Base-by-base conservation (phyloP, 2,329 filamentous ascomycete species). In the Didymella glomerata region DNA sequence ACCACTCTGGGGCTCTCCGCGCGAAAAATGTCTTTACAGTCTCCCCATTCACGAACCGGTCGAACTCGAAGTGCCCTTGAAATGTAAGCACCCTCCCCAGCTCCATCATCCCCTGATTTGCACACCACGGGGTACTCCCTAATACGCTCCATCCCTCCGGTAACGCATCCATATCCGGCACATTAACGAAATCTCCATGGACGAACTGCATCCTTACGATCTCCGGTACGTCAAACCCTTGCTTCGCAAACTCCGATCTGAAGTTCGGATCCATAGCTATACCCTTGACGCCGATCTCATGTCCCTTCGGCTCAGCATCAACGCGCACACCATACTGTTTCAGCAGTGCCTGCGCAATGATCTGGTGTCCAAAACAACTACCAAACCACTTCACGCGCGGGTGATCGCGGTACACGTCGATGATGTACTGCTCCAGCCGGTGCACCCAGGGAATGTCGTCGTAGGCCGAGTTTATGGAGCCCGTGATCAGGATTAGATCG, bases 21-120 rank as follows among this genome's bases (percentile, higher is more conserved):
- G 54, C 61, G 28, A 76, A 76, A 55, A 78, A 78, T 1, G 74
- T 67, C 50, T 75, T 75, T 22, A 80, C 54, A 1, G 70, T 76
- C 67, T 80, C 76, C 0, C 69, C 64, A 49, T 78, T 80, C 10
- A 81, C 67, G 52, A 79, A 80, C 0, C 67, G 55, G 59, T 81
- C 76, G 64, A 81, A 82, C 54, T 81, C 80, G 22, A 79, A 79
- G 60, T 81, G 79, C 0, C 79, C 79, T 46, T 81, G 78, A 25
- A 75, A 76, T 0, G 78, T 81, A 18, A 82, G 65, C 0, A 81
- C 66, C 0, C 77, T 67, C 0, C 76, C 74, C 1, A 73, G 65
- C 55, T 78, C 62, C 56, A 77, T 79, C 5, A 80, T 53, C 0
- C 79, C 80, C 55, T 81, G 78, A 6, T 78, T 65, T 0, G 57